A percentile compares a stretch with the other conserved stretches of the same genome.
Evolutionary conservation across 352 stramenopile genomes (phyloP).

Genomic region (Globisporangium polare): DNA sequence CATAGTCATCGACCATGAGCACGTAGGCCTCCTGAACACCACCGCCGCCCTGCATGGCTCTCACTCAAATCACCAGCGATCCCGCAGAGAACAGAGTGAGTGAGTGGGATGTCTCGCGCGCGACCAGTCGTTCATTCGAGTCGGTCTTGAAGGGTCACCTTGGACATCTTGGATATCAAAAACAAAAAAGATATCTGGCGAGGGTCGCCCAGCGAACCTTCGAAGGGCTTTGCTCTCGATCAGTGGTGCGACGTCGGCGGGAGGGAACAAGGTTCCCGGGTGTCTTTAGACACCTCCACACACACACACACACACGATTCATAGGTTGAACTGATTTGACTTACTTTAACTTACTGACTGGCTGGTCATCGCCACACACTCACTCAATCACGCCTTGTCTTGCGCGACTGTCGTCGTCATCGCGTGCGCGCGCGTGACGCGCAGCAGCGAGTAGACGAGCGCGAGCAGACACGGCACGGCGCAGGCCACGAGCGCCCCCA

Average conservation of each 20-base stretch:
- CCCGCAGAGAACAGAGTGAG: too few species aligned
- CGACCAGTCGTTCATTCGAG: too few species aligned
- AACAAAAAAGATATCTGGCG: not conserved
- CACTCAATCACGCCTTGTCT: not conserved
- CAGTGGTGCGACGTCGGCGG: too few species aligned
- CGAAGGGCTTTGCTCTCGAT: not conserved
- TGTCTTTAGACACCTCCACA: too few species aligned
- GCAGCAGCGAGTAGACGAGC: slow-evolving; percentile 5
- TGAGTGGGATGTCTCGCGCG: too few species aligned
- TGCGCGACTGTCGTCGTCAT: not conserved
- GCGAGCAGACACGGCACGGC: slow-evolving; percentile 8
- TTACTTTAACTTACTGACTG: not conserved
- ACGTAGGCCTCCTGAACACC: not conserved
- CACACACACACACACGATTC: too few species aligned
- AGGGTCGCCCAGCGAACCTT: too few species aligned
- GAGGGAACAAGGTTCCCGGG: too few species aligned
- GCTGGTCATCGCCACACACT: not conserved
- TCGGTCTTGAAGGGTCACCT: not conserved
- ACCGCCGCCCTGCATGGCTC: not conserved
- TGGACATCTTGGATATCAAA: not conserved
- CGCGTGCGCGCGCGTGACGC: not conserved
- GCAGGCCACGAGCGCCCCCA: slow-evolving; percentile 10
- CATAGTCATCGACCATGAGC: not conserved
- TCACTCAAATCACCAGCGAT: not conserved
- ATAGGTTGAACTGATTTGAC: not conserved